A percentile compares a stretch with the other conserved stretches of the same genome.
Evolutionary conservation across 1,284 basidiomycete genomes (phyloP).

Genomic region (Melanopsichium pennsylvanicum): DNA sequence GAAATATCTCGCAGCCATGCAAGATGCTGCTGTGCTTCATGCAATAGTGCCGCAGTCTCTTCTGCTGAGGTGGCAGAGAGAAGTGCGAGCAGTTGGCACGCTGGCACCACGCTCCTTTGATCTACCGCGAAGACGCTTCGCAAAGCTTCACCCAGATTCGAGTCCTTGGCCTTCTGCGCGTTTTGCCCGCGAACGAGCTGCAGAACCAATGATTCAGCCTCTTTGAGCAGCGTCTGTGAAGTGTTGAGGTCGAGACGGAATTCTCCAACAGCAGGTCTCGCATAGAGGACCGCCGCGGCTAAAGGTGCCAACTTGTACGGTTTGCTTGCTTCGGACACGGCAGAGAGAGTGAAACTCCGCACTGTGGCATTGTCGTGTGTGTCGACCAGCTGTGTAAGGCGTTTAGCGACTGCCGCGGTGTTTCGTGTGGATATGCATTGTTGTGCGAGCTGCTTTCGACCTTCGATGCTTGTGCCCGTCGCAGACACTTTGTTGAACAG

Average conservation of each 20-base stretch:
- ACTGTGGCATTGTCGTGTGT: conserved; percentile 13
- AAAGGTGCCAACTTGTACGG: neutral
- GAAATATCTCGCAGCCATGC: conserved; percentile 12
- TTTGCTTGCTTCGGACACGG: neutral
- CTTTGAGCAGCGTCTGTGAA: neutral
- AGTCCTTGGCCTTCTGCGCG: neutral
- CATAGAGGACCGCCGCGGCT: conserved; percentile 14
- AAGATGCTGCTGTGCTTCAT: conserved; percentile 3
- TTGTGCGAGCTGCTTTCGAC: conserved; percentile 2
- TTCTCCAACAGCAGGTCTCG: conserved; percentile 22
- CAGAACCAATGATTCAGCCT: neutral
- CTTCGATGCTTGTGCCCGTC: neutral
- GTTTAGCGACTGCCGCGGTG: neutral
- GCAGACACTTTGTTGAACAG: conserved; percentile 4
- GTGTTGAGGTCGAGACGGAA: conserved; percentile 14
- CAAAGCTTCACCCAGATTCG: neutral
- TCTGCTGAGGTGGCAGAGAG: neutral
- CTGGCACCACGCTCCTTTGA: conserved; percentile 8
- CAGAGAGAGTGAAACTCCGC: conserved; percentile 4
- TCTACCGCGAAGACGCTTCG: conserved; percentile 4
- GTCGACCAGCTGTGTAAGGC: conserved; percentile 22
- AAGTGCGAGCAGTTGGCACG: conserved; percentile 22
- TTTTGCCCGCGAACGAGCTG: neutral
- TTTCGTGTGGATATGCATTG: neutral
- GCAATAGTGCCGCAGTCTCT: neutral